Percentiles rank a stretch among this genome's conserved stretches.
phyloP scores from a whole-genome alignment of 2,329 filamentous ascomycete genomes.

The Fusarium luffae region DNA sequence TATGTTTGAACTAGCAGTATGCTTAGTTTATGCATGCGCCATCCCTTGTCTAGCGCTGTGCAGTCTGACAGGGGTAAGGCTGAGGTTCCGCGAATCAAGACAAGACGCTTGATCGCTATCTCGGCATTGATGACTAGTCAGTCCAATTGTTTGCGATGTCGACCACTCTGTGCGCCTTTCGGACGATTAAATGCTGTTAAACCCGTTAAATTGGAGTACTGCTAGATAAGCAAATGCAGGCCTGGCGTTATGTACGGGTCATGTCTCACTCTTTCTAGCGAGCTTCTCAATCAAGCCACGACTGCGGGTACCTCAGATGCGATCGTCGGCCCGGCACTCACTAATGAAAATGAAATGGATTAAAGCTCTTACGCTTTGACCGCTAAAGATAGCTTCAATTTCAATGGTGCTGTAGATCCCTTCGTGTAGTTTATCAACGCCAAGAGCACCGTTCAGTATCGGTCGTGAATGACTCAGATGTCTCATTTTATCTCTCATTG shows the following conservation, averaged over 20 bases:
- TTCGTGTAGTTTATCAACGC: neutral
- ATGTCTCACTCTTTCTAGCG: neutral
- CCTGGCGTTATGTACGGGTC: neutral
- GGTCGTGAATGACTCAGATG: neutral
- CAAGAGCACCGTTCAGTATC: neutral
- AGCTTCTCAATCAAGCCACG: constrained; percentile 19
- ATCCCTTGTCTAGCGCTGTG: constrained; percentile 14
- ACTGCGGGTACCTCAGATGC: constrained; percentile 1
- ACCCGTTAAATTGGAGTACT: neutral
- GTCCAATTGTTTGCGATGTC: constrained; percentile 11
- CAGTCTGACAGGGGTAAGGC: constrained; percentile 5
- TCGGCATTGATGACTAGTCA: constrained; percentile 9
- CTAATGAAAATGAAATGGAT: neutral
- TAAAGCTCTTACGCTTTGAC: constrained; percentile 14
- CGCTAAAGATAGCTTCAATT: neutral
- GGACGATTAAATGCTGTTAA: neutral
- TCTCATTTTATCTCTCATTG: neutral
- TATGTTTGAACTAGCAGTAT: constrained; percentile 29
- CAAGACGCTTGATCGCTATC: neutral
- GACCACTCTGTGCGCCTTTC: neutral
- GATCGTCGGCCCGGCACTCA: constrained; percentile 7
- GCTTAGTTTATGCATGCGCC: constrained; percentile 31
- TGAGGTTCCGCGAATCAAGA: constrained; percentile 25
- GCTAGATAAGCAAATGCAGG: constrained; percentile 2
- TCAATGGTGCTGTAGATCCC: neutral